Conservation (phyloP, 2,329 filamentous ascomycete genomes). For the Paecilomyces fulvus region DNA sequence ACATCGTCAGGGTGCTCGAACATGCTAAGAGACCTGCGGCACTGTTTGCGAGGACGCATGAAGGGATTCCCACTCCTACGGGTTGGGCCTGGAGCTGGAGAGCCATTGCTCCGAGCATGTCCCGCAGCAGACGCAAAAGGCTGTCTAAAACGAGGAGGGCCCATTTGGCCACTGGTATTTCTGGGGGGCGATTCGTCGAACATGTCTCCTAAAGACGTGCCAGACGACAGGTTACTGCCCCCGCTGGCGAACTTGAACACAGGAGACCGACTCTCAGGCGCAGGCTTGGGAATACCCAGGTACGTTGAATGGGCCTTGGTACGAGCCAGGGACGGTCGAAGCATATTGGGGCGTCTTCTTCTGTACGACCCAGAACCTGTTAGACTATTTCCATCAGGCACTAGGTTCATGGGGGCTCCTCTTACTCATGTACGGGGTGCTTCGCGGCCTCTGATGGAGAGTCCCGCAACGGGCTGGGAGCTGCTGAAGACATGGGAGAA, state of each 20-base stretch:
- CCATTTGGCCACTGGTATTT: slow-evolving; percentile 49
- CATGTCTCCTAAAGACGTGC: slow-evolving; percentile 68
- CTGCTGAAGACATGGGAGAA: slow-evolving; percentile 24
- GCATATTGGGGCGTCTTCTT: slow-evolving; percentile 58
- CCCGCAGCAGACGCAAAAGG: slow-evolving; percentile 48
- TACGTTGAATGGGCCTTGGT: slow-evolving; percentile 67
- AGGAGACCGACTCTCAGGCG: slow-evolving; percentile 58
- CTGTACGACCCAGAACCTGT: slow-evolving; percentile 32
- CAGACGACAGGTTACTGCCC: slow-evolving; percentile 43
- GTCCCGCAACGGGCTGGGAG: slow-evolving; percentile 31
- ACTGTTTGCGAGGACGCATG: slow-evolving; percentile 73
- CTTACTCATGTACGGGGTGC: slow-evolving; percentile 28
- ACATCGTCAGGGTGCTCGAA: slow-evolving; percentile 87
- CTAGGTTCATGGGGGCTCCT: slow-evolving; percentile 1
- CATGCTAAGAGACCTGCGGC: slow-evolving; percentile 92
- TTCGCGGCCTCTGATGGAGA: slow-evolving; percentile 28
- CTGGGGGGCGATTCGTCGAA: slow-evolving; percentile 70
- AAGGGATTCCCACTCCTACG: slow-evolving; percentile 66
- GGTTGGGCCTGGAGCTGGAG: slow-evolving; percentile 61
- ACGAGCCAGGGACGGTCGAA: slow-evolving; percentile 66
- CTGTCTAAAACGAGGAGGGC: slow-evolving; percentile 55
- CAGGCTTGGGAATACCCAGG: slow-evolving; percentile 51
- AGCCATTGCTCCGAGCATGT: slow-evolving; percentile 58
- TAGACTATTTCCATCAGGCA: slow-evolving; percentile 8
- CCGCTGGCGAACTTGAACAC: slow-evolving; percentile 66